Evolutionary conservation across 225 moss, liverwort and hornwort genomes (phyloP).

Genomic region (Lunularia cruciata): DNA sequence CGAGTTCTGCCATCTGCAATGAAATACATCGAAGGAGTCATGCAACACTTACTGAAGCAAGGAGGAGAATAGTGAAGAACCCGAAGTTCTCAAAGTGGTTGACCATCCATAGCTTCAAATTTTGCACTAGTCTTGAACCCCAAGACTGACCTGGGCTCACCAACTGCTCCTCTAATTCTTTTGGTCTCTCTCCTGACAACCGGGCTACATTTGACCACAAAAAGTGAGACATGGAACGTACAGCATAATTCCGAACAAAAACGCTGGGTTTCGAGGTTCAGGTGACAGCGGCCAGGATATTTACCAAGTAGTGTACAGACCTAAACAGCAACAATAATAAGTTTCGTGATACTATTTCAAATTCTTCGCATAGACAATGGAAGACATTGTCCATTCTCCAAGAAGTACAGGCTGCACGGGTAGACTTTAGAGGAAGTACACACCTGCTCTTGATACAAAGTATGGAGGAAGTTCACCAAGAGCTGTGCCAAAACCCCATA

Average conservation of each 20-base stretch:
- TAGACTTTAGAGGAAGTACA: background rate
- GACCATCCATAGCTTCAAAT: conserved; percentile 77
- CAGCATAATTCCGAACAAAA: no score
- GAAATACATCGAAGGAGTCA: background rate
- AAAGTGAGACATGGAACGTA: no score
- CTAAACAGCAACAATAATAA: no score
- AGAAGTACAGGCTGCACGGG: no score
- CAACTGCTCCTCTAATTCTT: conserved; percentile 67
- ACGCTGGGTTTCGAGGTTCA: no score
- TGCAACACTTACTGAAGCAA: conserved; percentile 61
- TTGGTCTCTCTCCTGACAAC: conserved; percentile 78
- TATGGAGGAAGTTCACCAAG: conserved; percentile 96
- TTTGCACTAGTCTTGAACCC: conserved; percentile 53
- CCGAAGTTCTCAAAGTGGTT: conserved; percentile 69
- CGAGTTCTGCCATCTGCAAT: no score
- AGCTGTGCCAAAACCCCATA: conserved; percentile 91
- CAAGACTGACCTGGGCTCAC: conserved; percentile 54
- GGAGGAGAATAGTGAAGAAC: conserved; percentile 77
- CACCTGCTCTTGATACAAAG: conserved; percentile 73
- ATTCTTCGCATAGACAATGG: no score
- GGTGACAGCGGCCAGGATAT: no score
- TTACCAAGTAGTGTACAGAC: no score
- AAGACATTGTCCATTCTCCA: no score
- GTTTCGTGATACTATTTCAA: no score
- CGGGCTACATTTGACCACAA: conserved; percentile 62